Evolutionary conservation across 805 yeast species (phyloP).

Genomic region (Starmerella sp.): DNA sequence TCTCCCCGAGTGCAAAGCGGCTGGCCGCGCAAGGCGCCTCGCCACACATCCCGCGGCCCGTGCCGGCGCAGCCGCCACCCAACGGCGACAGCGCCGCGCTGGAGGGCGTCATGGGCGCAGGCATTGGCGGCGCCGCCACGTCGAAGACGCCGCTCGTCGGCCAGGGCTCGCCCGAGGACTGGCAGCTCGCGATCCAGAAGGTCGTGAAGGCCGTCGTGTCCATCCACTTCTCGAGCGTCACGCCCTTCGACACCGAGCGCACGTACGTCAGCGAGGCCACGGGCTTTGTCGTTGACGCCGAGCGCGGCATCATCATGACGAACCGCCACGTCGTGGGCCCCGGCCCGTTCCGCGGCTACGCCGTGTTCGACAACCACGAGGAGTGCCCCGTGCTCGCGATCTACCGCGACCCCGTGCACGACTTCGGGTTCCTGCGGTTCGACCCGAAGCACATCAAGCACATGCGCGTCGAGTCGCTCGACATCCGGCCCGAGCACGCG

Average conservation of each 20-base stretch:
- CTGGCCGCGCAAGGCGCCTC: conserved; percentile 4
- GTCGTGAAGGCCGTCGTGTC: conserved; percentile 84
- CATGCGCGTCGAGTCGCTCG: conserved; percentile 56
- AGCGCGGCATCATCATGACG: conserved; percentile 72
- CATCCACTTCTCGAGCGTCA: conserved; percentile 77
- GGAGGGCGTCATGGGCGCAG: not conserved
- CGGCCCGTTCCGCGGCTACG: conserved; percentile 86
- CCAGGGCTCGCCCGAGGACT: conserved; percentile 29
- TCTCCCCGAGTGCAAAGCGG: conserved; percentile 3
- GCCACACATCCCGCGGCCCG: not conserved
- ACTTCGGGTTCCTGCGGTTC: conserved; percentile 78
- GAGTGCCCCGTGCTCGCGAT: conserved; percentile 78
- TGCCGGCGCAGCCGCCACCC: not conserved
- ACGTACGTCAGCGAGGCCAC: conserved; percentile 78
- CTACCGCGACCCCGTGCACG: conserved; percentile 91
- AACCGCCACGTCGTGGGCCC: conserved; percentile 94
- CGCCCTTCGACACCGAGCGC: conserved; percentile 73
- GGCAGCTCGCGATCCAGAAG: conserved; percentile 72
- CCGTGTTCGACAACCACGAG: conserved; percentile 88
- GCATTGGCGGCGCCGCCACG: not conserved
- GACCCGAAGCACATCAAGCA: conserved; percentile 62
- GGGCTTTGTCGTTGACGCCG: conserved; percentile 83
- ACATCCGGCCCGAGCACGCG: conserved; percentile 69
- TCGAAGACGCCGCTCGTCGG: not conserved
- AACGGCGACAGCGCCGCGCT: not conserved